Percentiles rank a stretch among this genome's conserved stretches.
phyloP scores from a whole-genome alignment of 2,329 filamentous ascomycete species.

The Lachnellula hyalina region DNA sequence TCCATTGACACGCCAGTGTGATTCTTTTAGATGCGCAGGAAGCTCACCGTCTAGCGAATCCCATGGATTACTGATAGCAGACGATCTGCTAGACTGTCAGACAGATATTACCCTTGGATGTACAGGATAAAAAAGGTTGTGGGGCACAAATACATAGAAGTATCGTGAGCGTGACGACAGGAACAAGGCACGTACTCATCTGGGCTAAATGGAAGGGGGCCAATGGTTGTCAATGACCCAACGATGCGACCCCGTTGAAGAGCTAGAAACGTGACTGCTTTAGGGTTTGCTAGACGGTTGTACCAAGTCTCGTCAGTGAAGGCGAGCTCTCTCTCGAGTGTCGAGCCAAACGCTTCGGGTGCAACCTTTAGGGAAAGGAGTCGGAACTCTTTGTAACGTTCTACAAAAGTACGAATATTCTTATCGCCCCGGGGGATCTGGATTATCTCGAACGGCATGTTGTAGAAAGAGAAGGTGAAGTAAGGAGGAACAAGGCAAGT shows the following conservation, averaged over 20 bases:
- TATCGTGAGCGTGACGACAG: neutral
- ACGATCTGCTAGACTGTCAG: neutral
- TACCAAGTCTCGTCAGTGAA: slow-evolving; percentile 35
- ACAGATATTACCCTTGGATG: neutral
- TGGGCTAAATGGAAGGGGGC: slow-evolving; percentile 25
- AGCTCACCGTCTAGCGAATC: slow-evolving; percentile 1
- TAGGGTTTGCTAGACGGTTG: slow-evolving; percentile 33
- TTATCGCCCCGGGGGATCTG: slow-evolving; percentile 23
- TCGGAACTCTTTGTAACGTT: slow-evolving; percentile 25
- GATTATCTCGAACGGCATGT: slow-evolving; percentile 25
- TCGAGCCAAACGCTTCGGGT: slow-evolving; percentile 36
- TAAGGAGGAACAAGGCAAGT: too few relatives aligned
- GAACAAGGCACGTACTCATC: slow-evolving; percentile 9
- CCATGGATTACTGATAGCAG: slow-evolving; percentile 18
- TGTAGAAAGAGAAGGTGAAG: neutral
- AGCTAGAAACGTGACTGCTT: slow-evolving; percentile 33
- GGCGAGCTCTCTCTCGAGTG: slow-evolving; percentile 32
- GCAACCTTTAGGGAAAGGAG: slow-evolving; percentile 21
- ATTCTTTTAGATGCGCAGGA: neutral
- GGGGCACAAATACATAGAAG: neutral
- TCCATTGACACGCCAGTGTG: slow-evolving; percentile 33
- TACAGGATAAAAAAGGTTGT: neutral
- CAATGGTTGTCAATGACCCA: slow-evolving; percentile 31
- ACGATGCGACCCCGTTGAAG: slow-evolving; percentile 27
- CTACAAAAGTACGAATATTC: slow-evolving; percentile 15